phyloP scores from a whole-genome alignment of 1,284 basidiomycete genomes.

The Pseudozyma hubeiensis region DNA sequence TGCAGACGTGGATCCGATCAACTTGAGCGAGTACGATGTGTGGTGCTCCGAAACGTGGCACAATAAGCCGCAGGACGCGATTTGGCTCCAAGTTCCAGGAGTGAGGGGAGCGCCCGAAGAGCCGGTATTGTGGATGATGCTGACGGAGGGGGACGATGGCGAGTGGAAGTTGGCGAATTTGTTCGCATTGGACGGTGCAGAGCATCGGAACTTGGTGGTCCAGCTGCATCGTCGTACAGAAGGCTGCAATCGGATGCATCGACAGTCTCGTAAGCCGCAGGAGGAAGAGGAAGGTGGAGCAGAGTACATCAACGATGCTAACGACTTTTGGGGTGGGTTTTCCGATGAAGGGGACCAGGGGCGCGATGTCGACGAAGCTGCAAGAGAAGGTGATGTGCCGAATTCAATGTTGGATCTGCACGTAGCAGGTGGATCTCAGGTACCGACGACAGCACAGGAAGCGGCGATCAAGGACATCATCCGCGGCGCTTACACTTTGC shows the following conservation, averaged over 20 bases:
- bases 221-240: constrained; percentile 6
- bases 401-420: not conserved
- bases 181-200: not conserved
- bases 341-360: constrained; percentile 26
- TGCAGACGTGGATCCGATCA: constrained; percentile 16
- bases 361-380: not conserved
- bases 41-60: constrained; percentile 22
- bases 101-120: too few species aligned
- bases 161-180: constrained; percentile 31
- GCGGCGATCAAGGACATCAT: constrained; percentile 36
- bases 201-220: not conserved
- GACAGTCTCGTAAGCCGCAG: not conserved
- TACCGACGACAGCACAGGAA: not conserved
- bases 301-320: constrained; percentile 43
- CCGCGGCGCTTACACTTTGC: constrained; percentile 23
- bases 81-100: constrained; percentile 9
- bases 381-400: not conserved
- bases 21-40: not conserved
- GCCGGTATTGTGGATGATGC: constrained; percentile 11
- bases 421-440: not conserved
- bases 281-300: constrained; percentile 7
- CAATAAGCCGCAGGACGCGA: not conserved
- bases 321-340: constrained; percentile 49
- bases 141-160: not conserved
- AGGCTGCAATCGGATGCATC: not conserved